Evolutionary conservation across 2,329 filamentous ascomycete genomes (phyloP), one percentile per base, ranked within the genome.

Genomic region (Leptodontidium sp.): DNA sequence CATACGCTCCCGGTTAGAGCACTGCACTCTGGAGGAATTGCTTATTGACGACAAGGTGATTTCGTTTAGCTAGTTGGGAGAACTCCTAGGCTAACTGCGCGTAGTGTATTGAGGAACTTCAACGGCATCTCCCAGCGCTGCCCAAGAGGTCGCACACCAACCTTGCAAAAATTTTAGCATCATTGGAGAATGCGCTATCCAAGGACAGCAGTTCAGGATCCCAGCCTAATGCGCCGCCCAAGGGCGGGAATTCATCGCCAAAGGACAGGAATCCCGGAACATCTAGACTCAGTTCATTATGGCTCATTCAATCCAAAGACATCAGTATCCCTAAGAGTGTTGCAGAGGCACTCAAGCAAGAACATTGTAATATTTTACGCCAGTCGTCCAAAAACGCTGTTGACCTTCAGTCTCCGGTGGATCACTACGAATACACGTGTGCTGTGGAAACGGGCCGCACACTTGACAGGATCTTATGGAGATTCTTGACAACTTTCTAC

Each of bases 391-490:
- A 45, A 14, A 45, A 45, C 9, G 11, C 5, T 45, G 9, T 17
- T 11, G 40, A 45, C 40, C 40, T 45, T 45, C 40, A 68, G 50
- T 64, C 52, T 59, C 43, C 35, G 32, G 61, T 38, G 61, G 61
- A 65, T 64, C 40, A 68, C 61, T 68, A 68, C 61, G 50, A 64
- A 59, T 68, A 68, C 45, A 65, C 35, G 24, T 68, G 38, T 65
- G 61, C 24, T 64, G 26, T 68, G 53, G 61, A 68, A 64, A 65
- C 50, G 65, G 6, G 29, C 61, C 40, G 50, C 52, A 64, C 21
- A 65, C 61, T 68, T 68, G 38, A 68, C 47, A 64, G 21, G n/a
- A 50, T 68, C 61, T 68, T 68, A 65, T 68, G 57, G 61, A 68
- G 61, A 68, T 68, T 68, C 40, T 49, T 68, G 35, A 50, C 43